Evolutionary conservation across 805 yeast species (phyloP).

Genomic region (Candida hungchunana): DNA sequence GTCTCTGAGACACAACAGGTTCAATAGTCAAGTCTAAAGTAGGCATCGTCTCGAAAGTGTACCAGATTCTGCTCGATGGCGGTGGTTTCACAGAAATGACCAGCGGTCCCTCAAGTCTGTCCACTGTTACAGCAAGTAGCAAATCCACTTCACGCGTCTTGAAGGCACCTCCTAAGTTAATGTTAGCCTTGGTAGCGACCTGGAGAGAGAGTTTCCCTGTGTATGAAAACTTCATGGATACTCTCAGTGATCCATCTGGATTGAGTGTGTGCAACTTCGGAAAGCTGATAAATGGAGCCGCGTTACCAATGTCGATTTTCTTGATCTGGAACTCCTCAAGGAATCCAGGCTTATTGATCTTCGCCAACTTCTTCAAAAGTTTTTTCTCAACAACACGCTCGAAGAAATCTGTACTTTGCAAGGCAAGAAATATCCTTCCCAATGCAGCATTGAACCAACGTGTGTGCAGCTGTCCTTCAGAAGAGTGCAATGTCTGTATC

Average conservation of each 20-base stretch:
- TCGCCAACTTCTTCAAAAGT: slow-evolving; percentile 66
- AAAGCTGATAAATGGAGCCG: slow-evolving; percentile 75
- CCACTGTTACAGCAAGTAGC: slow-evolving; percentile 63
- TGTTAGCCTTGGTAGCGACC: slow-evolving; percentile 72
- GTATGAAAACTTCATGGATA: slow-evolving; percentile 61
- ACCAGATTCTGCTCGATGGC: slow-evolving; percentile 90
- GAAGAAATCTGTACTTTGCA: slow-evolving; percentile 68
- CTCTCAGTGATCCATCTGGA: slow-evolving; percentile 72
- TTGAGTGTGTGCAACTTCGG: slow-evolving; percentile 66
- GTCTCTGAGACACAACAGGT: slow-evolving; percentile 86
- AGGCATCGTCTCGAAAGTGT: slow-evolving; percentile 79
- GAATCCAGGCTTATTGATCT: slow-evolving; percentile 83
- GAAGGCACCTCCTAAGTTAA: slow-evolving; percentile 73
- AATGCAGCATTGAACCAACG: slow-evolving; percentile 88
- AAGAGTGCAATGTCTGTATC: slow-evolving; percentile 72
- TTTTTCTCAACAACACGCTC: slow-evolving; percentile 52
- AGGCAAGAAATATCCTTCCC: slow-evolving; percentile 76
- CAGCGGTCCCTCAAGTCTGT: slow-evolving; percentile 69
- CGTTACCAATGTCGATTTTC: slow-evolving; percentile 67
- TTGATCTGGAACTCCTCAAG: slow-evolving; percentile 77
- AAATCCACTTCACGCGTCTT: slow-evolving; percentile 71
- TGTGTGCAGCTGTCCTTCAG: slow-evolving; percentile 77
- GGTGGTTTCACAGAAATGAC: slow-evolving; percentile 75
- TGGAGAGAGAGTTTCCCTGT: slow-evolving; percentile 73
- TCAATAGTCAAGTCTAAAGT: slow-evolving; percentile 69